Base-by-base conservation (phyloP, 2,329 filamentous ascomycete species). In the Albifimbria verrucaria region DNA sequence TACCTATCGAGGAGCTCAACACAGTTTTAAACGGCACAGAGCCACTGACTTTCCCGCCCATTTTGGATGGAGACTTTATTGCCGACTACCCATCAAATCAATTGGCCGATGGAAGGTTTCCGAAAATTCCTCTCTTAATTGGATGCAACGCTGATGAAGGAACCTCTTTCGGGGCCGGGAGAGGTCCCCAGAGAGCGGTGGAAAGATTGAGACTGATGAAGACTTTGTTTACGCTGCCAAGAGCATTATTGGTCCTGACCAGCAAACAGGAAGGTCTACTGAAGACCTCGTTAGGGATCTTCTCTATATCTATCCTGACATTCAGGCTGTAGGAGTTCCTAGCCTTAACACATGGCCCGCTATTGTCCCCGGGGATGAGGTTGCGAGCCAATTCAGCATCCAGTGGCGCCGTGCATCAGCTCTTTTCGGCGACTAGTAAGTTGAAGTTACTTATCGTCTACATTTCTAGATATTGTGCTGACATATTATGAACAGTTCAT, bases 41-140 rank as follows among this genome's bases (percentile, higher is more conserved):
- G 4, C 45, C 52, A 6, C 17, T 20, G 7, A 36, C 32, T 24
- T 64, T 60, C 59, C 47, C 60, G 2, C 68, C 70, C 2, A 60
- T 68, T 5, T 52, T 72, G 21, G 72, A 74, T 46, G 55, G 59
- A 17, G 71, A 74, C 48, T 72, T 74, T 48, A 58, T 74, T 21
- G 54, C 56, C 5, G 62, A 67, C 21, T 65, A 64, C 50, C 59
- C 59, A 11, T 59, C 66, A 10, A 62, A 63, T 47, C 69, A 71
- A 46, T 45, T 72, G 1, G 32, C 48, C 2, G 56, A 59, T 0
- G 71, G 71, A 2, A 55, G 60, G 9, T 75, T 74, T 46, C 61
- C 64, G 43, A 62, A 65, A 49, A 65, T 73, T 0, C 70, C 70
- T 0, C 39, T 70, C 2, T 59, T 75, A 0, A 64, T 69, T 24